These are phyloP conservation scores for Sextonia rubra DNA, from an alignment of 164 flowering plant genomes.

Conservation along the genomic window DNA sequence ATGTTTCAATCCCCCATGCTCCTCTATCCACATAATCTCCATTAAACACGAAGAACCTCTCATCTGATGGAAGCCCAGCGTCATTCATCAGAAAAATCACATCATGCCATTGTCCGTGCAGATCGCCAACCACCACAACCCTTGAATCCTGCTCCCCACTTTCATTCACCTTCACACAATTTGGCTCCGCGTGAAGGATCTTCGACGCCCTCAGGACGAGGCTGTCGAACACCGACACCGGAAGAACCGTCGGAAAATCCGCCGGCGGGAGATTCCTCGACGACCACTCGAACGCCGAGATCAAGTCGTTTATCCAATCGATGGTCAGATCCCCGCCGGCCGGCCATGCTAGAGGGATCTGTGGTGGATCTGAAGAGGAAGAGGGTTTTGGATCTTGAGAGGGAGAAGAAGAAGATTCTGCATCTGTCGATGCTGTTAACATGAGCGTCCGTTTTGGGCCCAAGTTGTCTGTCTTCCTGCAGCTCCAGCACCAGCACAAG, in stretches of 20 bases:
- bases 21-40: constrained; percentile 98
- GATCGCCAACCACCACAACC: constrained; percentile 87
- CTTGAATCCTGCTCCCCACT: constrained; percentile 23
- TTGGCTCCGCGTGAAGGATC: constrained; percentile 84
- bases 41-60: constrained; percentile 75
- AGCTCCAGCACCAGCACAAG: too few relatives aligned
- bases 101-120: constrained; percentile 93
- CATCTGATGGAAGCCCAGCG: constrained; percentile 69
- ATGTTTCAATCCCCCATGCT: constrained; percentile 96
- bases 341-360: constrained; percentile 69
- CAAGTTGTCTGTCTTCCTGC: too few relatives aligned
- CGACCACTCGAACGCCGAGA: constrained; percentile 65
- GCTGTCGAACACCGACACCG: constrained; percentile 60
- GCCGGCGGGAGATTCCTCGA: constrained; percentile 57
- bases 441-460: too few relatives aligned
- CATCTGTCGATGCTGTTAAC: background rate
- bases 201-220: constrained; percentile 70
- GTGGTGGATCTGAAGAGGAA: constrained; percentile 8
- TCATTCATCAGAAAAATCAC: constrained; percentile 48
- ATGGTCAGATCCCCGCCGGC: constrained; percentile 34
- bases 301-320: constrained; percentile 58
- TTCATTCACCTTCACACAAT: constrained; percentile 56
- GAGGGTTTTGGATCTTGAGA: background rate
- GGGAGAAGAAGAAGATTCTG: background rate
- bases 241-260: constrained; percentile 59